Evolutionary conservation across 78 protist species (phyloP).

Genomic region (Andalucia godoyi): DNA sequence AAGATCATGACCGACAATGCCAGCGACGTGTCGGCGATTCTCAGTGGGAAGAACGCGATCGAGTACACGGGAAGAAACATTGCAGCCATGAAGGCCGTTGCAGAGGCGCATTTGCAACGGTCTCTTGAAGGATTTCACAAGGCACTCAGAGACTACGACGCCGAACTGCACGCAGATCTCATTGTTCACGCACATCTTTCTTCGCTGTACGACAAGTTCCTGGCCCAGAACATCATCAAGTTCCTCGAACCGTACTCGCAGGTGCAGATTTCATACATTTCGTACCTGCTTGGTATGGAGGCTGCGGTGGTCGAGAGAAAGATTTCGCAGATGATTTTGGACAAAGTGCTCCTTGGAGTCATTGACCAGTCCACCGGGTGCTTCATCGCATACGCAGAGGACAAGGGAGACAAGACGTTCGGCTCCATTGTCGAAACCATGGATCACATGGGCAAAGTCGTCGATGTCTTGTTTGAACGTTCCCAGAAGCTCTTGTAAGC

Average conservation of each 20-base stretch:
- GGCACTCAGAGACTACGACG: neutral
- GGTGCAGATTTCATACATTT: conserved; percentile 79
- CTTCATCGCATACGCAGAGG: conserved; percentile 71
- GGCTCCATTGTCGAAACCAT: conserved; percentile 55
- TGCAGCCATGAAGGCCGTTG: conserved; percentile 77
- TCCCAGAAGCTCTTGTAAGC: too few species aligned
- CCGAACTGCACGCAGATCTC: conserved; percentile 19
- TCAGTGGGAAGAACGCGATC: conserved; percentile 68
- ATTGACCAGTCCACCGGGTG: conserved; percentile 91
- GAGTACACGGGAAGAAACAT: conserved; percentile 51
- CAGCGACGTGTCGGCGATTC: conserved; percentile 63
- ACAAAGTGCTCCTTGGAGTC: conserved; percentile 81
- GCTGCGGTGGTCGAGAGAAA: conserved; percentile 59
- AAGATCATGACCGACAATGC: conserved; percentile 80
- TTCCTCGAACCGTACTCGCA: conserved; percentile 87
- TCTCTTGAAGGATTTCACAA: neutral
- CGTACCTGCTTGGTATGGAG: conserved; percentile 61
- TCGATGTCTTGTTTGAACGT: conserved; percentile 67
- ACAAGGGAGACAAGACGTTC: conserved; percentile 27
- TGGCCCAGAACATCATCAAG: conserved; percentile 77
- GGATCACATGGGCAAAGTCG: conserved; percentile 45
- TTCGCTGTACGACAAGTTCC: conserved; percentile 69
- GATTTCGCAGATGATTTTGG: conserved; percentile 93
- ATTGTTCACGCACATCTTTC: conserved; percentile 33
- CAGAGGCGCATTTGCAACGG: conserved; percentile 9